phyloP scores from a whole-genome alignment of 2,329 filamentous ascomycete species.

The Chaetomium globosum region DNA sequence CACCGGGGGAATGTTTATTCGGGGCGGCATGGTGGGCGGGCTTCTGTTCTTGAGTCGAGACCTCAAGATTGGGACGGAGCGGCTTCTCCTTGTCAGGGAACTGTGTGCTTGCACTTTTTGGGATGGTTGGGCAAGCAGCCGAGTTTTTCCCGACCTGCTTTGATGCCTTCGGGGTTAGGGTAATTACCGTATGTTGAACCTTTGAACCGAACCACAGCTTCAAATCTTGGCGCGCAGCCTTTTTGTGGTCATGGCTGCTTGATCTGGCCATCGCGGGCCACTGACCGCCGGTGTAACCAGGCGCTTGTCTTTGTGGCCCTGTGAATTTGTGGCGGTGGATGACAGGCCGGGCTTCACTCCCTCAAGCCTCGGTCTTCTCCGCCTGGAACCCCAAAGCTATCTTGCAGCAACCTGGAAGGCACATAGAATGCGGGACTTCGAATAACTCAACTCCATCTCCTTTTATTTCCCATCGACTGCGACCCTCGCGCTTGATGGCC shows the following conservation, averaged over 20 bases:
- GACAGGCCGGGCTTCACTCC: neutral
- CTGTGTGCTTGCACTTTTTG: slow-evolving; percentile 10
- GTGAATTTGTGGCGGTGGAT: neutral
- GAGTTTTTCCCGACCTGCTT: neutral
- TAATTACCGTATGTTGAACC: no score
- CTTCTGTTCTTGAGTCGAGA: slow-evolving; percentile 21
- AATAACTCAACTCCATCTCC: neutral
- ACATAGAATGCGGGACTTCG: neutral
- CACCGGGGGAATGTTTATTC: slow-evolving; percentile 90
- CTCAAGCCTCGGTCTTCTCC: neutral
- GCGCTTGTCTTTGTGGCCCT: neutral
- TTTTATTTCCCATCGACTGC: neutral
- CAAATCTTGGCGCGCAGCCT: neutral
- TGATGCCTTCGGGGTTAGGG: neutral
- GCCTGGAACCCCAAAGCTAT: neutral
- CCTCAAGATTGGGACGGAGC: slow-evolving; percentile 7
- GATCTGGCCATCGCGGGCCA: neutral
- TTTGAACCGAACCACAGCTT: neutral
- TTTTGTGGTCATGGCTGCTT: neutral
- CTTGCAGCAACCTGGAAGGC: neutral
- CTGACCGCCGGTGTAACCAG: neutral
- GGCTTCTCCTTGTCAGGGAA: neutral
- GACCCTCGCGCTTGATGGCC: neutral
- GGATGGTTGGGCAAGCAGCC: neutral
- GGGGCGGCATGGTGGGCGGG: slow-evolving; percentile 65